Conservation (phyloP, 768 basidiomycete species). For the Leccinum barrowsii region DNA sequence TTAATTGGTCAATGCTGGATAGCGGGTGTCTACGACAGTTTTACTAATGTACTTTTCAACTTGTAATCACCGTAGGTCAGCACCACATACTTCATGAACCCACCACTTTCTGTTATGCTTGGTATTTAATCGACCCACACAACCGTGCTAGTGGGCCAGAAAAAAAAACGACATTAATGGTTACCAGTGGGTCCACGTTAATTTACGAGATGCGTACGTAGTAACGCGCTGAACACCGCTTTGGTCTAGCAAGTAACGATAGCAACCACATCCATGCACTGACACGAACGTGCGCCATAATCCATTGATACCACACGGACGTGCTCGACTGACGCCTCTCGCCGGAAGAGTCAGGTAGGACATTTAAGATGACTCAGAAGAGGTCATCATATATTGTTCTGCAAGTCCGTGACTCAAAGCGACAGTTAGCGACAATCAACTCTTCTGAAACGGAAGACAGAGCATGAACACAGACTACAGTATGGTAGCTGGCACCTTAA, state of each 20-base stretch:
- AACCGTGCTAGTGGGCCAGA: background rate
- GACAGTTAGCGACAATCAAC: no score
- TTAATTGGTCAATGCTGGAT: background rate
- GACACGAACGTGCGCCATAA: no score
- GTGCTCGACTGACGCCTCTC: no score
- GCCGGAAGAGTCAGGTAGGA: no score
- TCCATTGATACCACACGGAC: no score
- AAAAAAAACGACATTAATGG: background rate
- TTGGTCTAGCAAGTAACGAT: background rate
- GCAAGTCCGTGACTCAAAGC: no score
- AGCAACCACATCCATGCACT: no score
- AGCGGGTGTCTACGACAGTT: background rate
- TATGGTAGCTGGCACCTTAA: no score
- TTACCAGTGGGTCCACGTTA: background rate
- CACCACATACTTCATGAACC: background rate
- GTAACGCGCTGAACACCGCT: background rate
- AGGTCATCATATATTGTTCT: no score
- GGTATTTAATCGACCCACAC: background rate
- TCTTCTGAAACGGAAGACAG: no score
- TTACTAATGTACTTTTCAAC: background rate
- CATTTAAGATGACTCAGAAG: no score
- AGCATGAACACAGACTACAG: no score
- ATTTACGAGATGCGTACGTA: background rate
- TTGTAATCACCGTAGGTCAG: slow-evolving; percentile 4
- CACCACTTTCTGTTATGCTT: background rate